Percentiles rank a stretch among this genome's conserved stretches.
These are phyloP conservation scores for Eimeria zaria DNA, from an alignment of 169 alveolate species.

Conservation along the genomic window DNA sequence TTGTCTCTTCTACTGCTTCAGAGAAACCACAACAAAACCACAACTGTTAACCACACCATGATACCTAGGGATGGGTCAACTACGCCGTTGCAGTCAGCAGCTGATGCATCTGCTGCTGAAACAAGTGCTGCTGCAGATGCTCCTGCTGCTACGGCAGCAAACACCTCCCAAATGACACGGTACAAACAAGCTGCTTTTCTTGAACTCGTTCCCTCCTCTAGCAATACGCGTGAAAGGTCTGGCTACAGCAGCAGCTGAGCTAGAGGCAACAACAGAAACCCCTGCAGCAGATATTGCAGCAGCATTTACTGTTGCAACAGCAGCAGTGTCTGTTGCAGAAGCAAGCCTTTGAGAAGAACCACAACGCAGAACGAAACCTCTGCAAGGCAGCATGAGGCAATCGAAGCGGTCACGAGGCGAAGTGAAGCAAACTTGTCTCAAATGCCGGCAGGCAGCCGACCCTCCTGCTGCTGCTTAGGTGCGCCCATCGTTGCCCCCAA, in stretches of 20 bases:
- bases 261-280: not conserved
- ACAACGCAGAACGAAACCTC: not conserved
- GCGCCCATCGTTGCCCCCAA: conserved; percentile 68
- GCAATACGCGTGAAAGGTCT: not conserved
- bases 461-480: not conserved
- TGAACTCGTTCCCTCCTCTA: not conserved
- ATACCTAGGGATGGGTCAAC: not conserved
- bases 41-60: not conserved
- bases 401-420: not conserved
- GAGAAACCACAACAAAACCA: conserved; percentile 27
- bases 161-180: conserved; percentile 10
- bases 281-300: no score
- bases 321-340: not conserved
- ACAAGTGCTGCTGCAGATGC: conserved; percentile 8
- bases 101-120: not conserved
- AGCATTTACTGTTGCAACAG: not conserved
- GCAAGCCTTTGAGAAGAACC: no score
- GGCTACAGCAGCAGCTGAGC: conserved; percentile 51
- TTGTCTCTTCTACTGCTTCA: conserved; percentile 25
- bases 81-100: conserved; percentile 30
- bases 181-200: not conserved
- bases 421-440: conserved; percentile 18
- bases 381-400: conserved; percentile 36
- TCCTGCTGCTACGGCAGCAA: conserved; percentile 33
- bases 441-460: not conserved